Evolutionary conservation across 2,329 filamentous ascomycete genomes (phyloP), one percentile per base, ranked within the genome.

Genomic region (Paracorniculantispora psalliotae): DNA sequence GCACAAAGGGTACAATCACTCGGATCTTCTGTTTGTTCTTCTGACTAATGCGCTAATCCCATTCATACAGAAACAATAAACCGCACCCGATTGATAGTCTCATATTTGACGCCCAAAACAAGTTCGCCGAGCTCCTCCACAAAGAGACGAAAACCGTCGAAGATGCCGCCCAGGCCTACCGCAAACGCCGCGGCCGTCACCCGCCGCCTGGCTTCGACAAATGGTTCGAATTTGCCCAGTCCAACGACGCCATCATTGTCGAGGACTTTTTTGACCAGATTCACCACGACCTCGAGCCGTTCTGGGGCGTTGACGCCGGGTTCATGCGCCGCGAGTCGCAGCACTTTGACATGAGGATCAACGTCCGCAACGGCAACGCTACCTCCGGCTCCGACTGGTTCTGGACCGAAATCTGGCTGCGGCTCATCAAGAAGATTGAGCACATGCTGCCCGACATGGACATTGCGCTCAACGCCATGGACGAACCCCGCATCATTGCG

Each of bases 201-300:
- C 85, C 84, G 7, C 85, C 85, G 2, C 85, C 85, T 0, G 81
- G 81, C 21, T 88, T 88, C 64, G 77, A 83, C 61, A 73, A 77
- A 35, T 87, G 85, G 84, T 83, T 81, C 67, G 70, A 74, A 25
- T 85, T 82, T 62, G 84, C 85, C 10, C 69, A 71, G 30, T 72
- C 79, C 21, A 73, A 77, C 54, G 73, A 81, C 30, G 80, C 81
- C 21, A 66, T 86, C 59, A 76, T 87, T 13, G 74, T 87, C 12
- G 85, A 87, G 64, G 80, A 83, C 52, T 87, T 86, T 64, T 87
- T 86, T 70, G 81, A 86, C 64, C 83, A 84, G 62, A 81, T 87
- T 56, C 82, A 85, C 71, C 78, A 84, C 62, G 84, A 88, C 63
- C 69, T 87, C 13, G 75, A 80, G 52, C 81, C 81, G 1, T 83